phyloP scores from a whole-genome alignment of 108 stramenopile genomes.

The Skeletonema tropicum region DNA sequence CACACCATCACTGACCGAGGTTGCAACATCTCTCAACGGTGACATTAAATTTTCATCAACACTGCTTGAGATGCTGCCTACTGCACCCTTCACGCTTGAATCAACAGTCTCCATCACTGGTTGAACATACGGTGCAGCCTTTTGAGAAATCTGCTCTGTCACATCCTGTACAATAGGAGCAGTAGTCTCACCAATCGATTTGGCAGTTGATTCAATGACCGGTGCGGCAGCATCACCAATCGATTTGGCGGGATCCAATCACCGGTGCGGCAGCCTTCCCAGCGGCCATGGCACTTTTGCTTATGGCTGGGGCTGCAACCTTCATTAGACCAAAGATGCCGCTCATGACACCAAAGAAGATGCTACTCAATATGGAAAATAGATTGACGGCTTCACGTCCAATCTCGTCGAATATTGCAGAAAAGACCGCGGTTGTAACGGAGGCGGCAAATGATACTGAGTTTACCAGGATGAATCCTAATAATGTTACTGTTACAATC shows the following conservation, averaged over 20 bases:
- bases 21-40: constrained; percentile 1
- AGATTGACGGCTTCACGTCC: constrained; percentile 4
- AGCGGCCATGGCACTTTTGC: constrained; percentile 6
- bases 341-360: not conserved
- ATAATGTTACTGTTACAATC: not conserved
- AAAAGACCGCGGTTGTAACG: not conserved
- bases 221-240: constrained; percentile 9
- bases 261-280: constrained; percentile 9
- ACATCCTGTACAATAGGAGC: constrained; percentile 1
- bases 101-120: not conserved
- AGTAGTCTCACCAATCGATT: not conserved
- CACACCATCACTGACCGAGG: not conserved
- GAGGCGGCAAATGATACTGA: not conserved
- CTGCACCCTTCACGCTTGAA: constrained; percentile 5
- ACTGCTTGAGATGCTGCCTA: not conserved
- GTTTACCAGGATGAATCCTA: not conserved
- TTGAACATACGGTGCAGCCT: constrained; percentile 7
- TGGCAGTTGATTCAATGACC: constrained; percentile 1
- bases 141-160: not conserved
- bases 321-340: not conserved
- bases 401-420: constrained; percentile 7
- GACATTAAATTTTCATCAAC: constrained; percentile 1
- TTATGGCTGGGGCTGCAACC: not conserved
- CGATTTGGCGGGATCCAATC: not conserved
- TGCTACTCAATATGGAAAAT: not conserved